Base-by-base conservation (phyloP, 2,329 filamentous ascomycete species). In the Sarocladiaceae sp. region DNA sequence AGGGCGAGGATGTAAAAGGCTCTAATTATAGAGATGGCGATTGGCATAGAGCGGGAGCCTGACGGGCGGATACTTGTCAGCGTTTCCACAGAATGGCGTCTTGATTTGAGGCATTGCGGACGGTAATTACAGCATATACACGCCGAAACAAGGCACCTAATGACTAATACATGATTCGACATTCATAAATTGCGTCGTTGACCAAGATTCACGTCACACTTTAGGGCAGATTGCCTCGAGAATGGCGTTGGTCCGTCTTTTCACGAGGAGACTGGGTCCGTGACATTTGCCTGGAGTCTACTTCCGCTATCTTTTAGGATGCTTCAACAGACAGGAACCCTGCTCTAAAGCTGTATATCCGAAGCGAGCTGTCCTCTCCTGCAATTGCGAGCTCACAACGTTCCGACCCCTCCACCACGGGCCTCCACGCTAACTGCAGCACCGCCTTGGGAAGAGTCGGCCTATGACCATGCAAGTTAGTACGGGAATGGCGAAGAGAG, bases 351-450 rank as follows among this genome's bases (percentile, higher is more conserved):
- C 67, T 66, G 58, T 80, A 80, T 47, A 83, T 61, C 51, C 80
- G 68, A 40, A 83, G 58, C 33, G 79, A 80, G 50, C 71, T 70
- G 57, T 83, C 80, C 53, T 82, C 79, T 42, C 80, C 73, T 18
- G 76, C 76, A 47, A 79, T 60, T 4, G 74, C 76, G 20, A 80
- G 56, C 50, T 74, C 66, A 31, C 55, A 24, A 55, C 29, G 48
- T 41, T 16, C 50, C 47, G 33, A 55, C 11, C 26, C 34, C 19
- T 31, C 49, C 3, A 42, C 35, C 2, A 53, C 50, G 4, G 83
- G 84, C 49, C 80, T 73, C 85, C 85, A 90, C 6, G 81, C 72
- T 27, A 90, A 65, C 57, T 85, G 81, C 19, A 79, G 73, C 18
- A 88, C 73, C 2, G 82, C 65, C 57, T 76, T 85, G 19, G 82